Evolutionary conservation across 495 filamentous ascomycete genomes (phyloP), one percentile per base, ranked within the genome.

Genomic region (Neurospora sublineolata): DNA sequence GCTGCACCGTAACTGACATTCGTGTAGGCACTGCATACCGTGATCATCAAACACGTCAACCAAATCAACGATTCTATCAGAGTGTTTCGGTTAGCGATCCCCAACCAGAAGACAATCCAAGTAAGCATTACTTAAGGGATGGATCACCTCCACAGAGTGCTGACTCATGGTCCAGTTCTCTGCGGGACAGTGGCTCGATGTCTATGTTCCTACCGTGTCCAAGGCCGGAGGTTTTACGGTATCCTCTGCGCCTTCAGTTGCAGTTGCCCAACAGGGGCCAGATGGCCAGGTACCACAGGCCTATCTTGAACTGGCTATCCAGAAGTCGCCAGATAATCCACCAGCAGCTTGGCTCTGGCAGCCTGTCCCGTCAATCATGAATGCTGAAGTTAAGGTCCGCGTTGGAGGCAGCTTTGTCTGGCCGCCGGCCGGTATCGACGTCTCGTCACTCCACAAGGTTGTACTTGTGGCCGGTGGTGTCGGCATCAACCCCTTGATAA

Each of bases 161-260:
- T 64, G 27, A 64, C 7, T 36, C 52, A 33, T n/a, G 3, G 30
- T 12, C 75, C 72, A 89, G 87, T 95, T 94, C 80, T 82, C 90
- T 37, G 90, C 94, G 1, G 94, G 94, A 40, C 94, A 97, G 85
- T 97, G 93, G 93, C 85, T 97, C 69, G 94, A 97, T 77, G 88
- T 94, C 7, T 88, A 92, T 76, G 84, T 91, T 67, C 91, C 92
- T 0, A 80, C 80, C 37, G 82, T 91, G 64, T 72, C 85, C 67
- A 87, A 89, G 79, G 89, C 92, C 3, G 93, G 93, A 9, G 93
- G 93, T 6, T 97, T 94, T 83, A 95, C 92, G 68, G 92, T 96
- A 69, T 93, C 92, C n/a, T 94, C 92, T 3, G 81, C 91, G 0
- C 92, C 93, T 4, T 83, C 82, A 5, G 72, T 74, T 7, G 75